Percentiles rank a stretch among this genome's conserved stretches.
Conservation (phyloP, 176 grass and related monocot genomes). For the Chloris gayana region DNA sequence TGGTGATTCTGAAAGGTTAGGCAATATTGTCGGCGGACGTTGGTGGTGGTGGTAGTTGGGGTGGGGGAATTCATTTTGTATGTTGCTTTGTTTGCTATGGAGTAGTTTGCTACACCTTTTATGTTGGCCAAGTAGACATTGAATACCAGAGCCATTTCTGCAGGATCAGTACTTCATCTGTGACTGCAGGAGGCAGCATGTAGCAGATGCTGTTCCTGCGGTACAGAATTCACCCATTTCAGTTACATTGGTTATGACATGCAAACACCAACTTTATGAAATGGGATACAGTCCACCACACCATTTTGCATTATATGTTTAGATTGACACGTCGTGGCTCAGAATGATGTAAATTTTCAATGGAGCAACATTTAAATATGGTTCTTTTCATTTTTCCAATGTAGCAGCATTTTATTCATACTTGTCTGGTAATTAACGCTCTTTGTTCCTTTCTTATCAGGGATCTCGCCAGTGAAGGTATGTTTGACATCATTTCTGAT, state of each 20-base stretch:
- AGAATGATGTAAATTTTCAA: not conserved
- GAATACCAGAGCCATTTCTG: not conserved
- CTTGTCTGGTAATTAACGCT: conserved; percentile 32
- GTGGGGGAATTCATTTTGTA: not conserved
- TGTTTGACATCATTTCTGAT: conserved; percentile 82
- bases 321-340: not conserved
- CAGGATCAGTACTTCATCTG: conserved; percentile 18
- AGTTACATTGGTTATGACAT: not conserved
- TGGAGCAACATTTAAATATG: conserved; percentile 12
- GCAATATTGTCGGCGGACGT: not conserved
- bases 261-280: conserved; percentile 1
- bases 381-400: conserved; percentile 18
- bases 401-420: conserved; percentile 20
- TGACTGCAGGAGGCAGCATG: not conserved
- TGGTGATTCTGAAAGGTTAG: not conserved
- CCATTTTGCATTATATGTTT: not conserved
- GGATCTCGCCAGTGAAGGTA: conserved; percentile 73
- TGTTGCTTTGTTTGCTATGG: not conserved
- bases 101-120: conserved; percentile 17
- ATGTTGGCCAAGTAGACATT: conserved; percentile 16
- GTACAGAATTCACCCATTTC: not conserved
- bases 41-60: not conserved
- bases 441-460: conserved; percentile 40
- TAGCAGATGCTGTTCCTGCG: conserved; percentile 12
- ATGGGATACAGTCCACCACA: not conserved